A percentile compares a stretch with the other conserved stretches of the same genome.
phyloP scores from a whole-genome alignment of 805 yeast genomes.

The Saturnispora kantuleensis region DNA sequence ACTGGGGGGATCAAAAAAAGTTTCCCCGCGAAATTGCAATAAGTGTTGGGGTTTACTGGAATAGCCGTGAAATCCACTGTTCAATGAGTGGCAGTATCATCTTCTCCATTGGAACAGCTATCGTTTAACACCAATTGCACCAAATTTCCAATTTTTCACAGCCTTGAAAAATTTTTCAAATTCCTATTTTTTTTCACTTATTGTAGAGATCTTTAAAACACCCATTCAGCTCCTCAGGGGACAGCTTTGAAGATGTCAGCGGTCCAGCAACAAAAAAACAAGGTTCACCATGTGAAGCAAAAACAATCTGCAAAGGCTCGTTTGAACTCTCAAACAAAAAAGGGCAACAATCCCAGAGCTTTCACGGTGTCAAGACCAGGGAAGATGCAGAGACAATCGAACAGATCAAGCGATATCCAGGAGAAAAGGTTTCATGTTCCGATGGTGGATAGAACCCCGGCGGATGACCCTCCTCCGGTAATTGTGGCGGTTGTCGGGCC shows the following conservation, averaged over 20 bases:
- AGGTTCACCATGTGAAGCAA: constrained; percentile 63
- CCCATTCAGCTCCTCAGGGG: too few species aligned
- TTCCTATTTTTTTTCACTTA: background rate
- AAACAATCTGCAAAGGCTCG: constrained; percentile 70
- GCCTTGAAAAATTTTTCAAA: constrained; percentile 1
- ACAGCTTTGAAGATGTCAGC: constrained; percentile 1
- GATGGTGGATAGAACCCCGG: constrained; percentile 95
- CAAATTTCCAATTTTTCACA: background rate
- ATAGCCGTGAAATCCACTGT: too few species aligned
- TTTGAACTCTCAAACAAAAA: constrained; percentile 53
- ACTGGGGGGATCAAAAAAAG: background rate
- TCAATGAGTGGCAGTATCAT: background rate
- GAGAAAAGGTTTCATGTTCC: constrained; percentile 91
- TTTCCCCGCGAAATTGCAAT: too few species aligned
- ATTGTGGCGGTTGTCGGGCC: constrained; percentile 97
- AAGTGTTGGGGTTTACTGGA: too few species aligned
- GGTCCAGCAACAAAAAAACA: constrained; percentile 37
- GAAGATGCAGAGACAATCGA: constrained; percentile 74
- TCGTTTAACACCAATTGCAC: background rate
- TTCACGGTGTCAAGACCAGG: constrained; percentile 80
- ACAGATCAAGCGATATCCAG: constrained; percentile 69
- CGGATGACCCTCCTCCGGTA: constrained; percentile 95
- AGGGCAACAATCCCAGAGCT: constrained; percentile 74
- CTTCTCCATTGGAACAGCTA: background rate
- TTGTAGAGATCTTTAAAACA: too few species aligned